Evolutionary conservation across 1,284 basidiomycete genomes (phyloP).

Genomic region (Tetrapyrgos nigripes): DNA sequence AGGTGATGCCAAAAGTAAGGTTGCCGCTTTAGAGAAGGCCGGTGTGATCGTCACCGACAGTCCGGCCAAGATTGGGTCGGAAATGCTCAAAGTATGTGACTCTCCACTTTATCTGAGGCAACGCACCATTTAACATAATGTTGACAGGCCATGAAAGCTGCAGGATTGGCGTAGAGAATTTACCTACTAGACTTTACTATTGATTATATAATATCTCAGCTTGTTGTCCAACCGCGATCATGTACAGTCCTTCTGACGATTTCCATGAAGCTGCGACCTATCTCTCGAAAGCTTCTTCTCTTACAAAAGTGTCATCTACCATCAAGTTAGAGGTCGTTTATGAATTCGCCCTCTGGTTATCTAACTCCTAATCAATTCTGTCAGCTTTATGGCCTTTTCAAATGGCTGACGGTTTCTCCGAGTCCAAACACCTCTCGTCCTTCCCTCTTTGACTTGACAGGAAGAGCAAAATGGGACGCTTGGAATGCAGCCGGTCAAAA

Average conservation of each 20-base stretch:
- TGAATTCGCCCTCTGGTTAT: conserved; percentile 19
- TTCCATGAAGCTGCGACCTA: conserved; percentile 71
- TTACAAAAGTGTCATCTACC: conserved; percentile 58
- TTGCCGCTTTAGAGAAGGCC: conserved; percentile 91
- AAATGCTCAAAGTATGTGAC: conserved; percentile 81
- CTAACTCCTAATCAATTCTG: conserved; percentile 31
- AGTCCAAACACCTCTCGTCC: conserved; percentile 68
- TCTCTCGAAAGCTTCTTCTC: conserved; percentile 61
- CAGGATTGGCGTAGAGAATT: conserved; percentile 71
- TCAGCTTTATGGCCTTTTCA: conserved; percentile 89
- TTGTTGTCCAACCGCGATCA: conserved; percentile 2
- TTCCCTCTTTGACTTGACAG: conserved; percentile 82
- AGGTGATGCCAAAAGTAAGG: conserved; percentile 96
- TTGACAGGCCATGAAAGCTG: conserved; percentile 81
- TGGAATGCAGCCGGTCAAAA: conserved; percentile 66
- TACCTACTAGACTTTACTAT: conserved; percentile 18
- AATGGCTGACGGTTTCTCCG: conserved; percentile 68
- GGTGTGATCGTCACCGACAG: conserved; percentile 95
- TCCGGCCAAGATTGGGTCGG: conserved; percentile 91
- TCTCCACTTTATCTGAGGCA: neutral
- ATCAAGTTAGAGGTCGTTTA: conserved; percentile 77
- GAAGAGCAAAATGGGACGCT: conserved; percentile 89
- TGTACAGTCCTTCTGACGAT: conserved; percentile 47
- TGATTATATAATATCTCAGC: conserved; percentile 25
- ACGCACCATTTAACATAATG: conserved; percentile 13